Conservation (phyloP, 768 basidiomycete genomes). For the Arthromyces matolae region DNA sequence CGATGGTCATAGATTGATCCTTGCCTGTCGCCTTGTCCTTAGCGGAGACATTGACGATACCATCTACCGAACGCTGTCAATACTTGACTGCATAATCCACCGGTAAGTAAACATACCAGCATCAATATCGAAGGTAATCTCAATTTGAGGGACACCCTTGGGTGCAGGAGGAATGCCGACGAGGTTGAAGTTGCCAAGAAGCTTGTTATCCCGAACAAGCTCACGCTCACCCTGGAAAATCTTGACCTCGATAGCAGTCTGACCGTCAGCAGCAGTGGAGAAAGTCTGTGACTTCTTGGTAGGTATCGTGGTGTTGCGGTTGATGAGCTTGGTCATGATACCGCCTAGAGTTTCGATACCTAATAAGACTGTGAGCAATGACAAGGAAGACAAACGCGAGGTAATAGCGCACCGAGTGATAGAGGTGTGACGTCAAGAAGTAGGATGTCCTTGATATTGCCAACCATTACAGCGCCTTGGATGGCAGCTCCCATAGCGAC, state of each 20-base stretch:
- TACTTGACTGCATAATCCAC: too few species aligned
- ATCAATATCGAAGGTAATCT: slow-evolving; percentile 95
- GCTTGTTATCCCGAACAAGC: slow-evolving; percentile 96
- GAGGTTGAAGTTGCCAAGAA: slow-evolving; percentile 99
- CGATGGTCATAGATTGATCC: slow-evolving; percentile 96
- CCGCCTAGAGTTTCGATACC: slow-evolving; percentile 97
- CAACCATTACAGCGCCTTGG: slow-evolving; percentile 96
- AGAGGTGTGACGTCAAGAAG: slow-evolving; percentile 95
- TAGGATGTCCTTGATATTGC: slow-evolving; percentile 93
- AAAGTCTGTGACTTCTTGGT: slow-evolving; percentile 99
- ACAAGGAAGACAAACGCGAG: not conserved
- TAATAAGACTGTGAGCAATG: slow-evolving; percentile 15
- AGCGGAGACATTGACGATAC: slow-evolving; percentile 96
- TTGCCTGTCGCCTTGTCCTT: slow-evolving; percentile 91
- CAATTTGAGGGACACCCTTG: slow-evolving; percentile 81
- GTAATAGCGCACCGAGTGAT: slow-evolving; percentile 70
- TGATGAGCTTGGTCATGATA: slow-evolving; percentile 99
- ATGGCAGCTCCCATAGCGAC: slow-evolving; percentile 98
- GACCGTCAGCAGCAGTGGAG: slow-evolving; percentile 98
- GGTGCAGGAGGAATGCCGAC: slow-evolving; percentile 92
- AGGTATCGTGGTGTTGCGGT: slow-evolving; percentile 97
- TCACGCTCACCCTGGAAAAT: slow-evolving; percentile 99
- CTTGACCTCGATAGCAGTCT: slow-evolving; percentile 99
- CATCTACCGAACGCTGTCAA: slow-evolving; percentile 44
- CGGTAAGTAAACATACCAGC: too few species aligned